A percentile compares a stretch with the other conserved stretches of the same genome.
Evolutionary conservation across 768 basidiomycete genomes (phyloP).

Genomic region (Wakefieldia striispora): DNA sequence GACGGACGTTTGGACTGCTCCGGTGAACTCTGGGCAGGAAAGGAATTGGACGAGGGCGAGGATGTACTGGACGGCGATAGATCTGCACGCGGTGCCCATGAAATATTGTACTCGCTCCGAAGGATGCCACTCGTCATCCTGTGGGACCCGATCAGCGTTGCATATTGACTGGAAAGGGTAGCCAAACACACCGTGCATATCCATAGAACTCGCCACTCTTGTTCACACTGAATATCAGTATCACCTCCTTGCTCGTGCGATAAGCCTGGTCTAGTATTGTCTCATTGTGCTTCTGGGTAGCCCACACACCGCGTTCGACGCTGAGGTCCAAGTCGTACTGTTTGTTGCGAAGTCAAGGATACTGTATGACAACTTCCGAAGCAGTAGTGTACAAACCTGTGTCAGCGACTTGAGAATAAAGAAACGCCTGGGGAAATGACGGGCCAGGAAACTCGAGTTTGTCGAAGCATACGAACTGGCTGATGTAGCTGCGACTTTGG

Average conservation of each 20-base stretch:
- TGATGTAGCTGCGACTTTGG: slow-evolving; percentile 35
- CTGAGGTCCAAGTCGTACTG: slow-evolving; percentile 80
- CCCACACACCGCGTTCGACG: slow-evolving; percentile 79
- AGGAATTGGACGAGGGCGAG: slow-evolving; percentile 28
- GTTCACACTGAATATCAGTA: slow-evolving; percentile 89
- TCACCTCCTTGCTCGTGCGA: slow-evolving; percentile 87
- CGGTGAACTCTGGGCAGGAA: slow-evolving; percentile 2
- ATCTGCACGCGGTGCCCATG: slow-evolving; percentile 53
- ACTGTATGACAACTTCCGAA: background rate
- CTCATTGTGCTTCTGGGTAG: slow-evolving; percentile 92
- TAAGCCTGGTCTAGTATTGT: slow-evolving; percentile 88
- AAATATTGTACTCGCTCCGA: slow-evolving; percentile 46
- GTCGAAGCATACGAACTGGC: slow-evolving; percentile 76
- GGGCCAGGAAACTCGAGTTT: slow-evolving; percentile 72
- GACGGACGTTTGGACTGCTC: slow-evolving; percentile 15
- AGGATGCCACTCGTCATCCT: slow-evolving; percentile 70
- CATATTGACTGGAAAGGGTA: slow-evolving; percentile 14
- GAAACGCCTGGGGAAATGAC: slow-evolving; percentile 82
- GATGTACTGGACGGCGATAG: slow-evolving; percentile 27
- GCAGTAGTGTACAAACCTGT: slow-evolving; percentile 46
- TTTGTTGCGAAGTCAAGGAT: background rate
- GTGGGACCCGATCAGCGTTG: slow-evolving; percentile 2
- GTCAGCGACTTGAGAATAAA: slow-evolving; percentile 91
- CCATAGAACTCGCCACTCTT: slow-evolving; percentile 95
- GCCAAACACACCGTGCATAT: slow-evolving; percentile 63